Evolutionary conservation across 1,139 yeast genomes (phyloP).

Genomic region (Nakaseomyces delphensis): DNA sequence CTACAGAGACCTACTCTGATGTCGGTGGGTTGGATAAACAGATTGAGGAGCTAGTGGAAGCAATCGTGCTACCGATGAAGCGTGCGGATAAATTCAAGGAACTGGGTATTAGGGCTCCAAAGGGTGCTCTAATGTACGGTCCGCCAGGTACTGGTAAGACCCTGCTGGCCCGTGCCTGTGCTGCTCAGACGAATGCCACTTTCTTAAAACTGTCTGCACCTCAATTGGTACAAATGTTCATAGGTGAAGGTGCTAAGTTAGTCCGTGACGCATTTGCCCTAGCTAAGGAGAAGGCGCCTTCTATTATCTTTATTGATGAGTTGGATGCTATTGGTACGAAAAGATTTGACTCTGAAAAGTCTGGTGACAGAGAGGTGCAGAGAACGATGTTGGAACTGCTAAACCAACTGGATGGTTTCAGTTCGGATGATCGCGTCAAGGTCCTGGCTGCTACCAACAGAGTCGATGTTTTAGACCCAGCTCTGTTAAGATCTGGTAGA

Average conservation of each 20-base stretch:
- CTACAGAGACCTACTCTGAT: constrained; percentile 92
- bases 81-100: constrained; percentile 93
- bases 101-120: constrained; percentile 87
- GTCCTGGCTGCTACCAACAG: constrained; percentile 97
- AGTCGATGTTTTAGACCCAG: constrained; percentile 96
- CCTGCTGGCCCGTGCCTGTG: constrained; percentile 94
- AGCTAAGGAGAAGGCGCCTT: constrained; percentile 97
- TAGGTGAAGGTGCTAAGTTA: constrained; percentile 97
- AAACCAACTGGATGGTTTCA: constrained; percentile 96
- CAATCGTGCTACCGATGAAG: constrained; percentile 96
- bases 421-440: constrained; percentile 95
- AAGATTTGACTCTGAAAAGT: constrained; percentile 93
- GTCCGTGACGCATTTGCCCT: constrained; percentile 98
- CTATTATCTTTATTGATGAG: constrained; percentile 94
- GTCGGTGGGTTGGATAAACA: constrained; percentile 98
- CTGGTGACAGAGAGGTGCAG: constrained; percentile 98
- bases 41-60: constrained; percentile 95
- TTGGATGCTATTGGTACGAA: constrained; percentile 98
- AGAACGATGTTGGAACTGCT: constrained; percentile 97
- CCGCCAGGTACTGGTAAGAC: constrained; percentile 99
- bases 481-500: constrained; percentile 92
- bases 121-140: constrained; percentile 98
- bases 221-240: constrained; percentile 96
- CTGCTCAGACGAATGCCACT: constrained; percentile 98
- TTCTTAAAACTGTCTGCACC: constrained; percentile 96